Evolutionary conservation across 257 asterid genomes (phyloP), one percentile per base, ranked within the genome.

Genomic region (Lycium barbarum): DNA sequence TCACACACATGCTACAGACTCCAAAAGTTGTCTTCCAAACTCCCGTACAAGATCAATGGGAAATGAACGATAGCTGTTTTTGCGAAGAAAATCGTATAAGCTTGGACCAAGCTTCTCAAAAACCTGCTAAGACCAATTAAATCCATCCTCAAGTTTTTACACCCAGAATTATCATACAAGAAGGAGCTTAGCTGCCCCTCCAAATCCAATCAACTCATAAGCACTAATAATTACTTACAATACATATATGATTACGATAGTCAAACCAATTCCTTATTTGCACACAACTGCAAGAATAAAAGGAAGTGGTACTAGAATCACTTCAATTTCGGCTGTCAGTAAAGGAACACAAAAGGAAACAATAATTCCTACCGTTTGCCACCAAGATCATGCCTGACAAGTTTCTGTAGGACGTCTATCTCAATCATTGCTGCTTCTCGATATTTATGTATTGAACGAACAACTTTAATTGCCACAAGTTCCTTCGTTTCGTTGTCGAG

Each of bases 91-190:
- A 92, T 93, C 99, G 84, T 94, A 96, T 91, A 96, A 93, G 91
- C 98, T 94, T 90, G 98, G 99, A 84, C 98, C 99, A 91, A 96
- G 99, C 98, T 91, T 96, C 99, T 96, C 99, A 92, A 96, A 96
- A 79, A 96, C 99, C 99, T 96, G 97, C 87, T 89, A 90, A 90
- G 85, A 94, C 90, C 98, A 94, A 92, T 90, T 89, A 90, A 90
- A 90, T 89, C 88, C 90, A 95, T 91, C 92, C 81, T 74, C 81
- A 74, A 74, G 62, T 74, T 74, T 73, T 74, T 49, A 74, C 62
- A 47, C 62, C 62, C 81, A 74, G 62, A 74, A 74, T 49, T 26
- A 73, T 74, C 81, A 74, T 74, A 49, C n/a, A 49, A 74, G 13
- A 22, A 26, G 45, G 62, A 74, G 62, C 81, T 74, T 57, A 74